phyloP scores from a whole-genome alignment of 78 protist genomes.

The Tieghemostelium lacteum region DNA sequence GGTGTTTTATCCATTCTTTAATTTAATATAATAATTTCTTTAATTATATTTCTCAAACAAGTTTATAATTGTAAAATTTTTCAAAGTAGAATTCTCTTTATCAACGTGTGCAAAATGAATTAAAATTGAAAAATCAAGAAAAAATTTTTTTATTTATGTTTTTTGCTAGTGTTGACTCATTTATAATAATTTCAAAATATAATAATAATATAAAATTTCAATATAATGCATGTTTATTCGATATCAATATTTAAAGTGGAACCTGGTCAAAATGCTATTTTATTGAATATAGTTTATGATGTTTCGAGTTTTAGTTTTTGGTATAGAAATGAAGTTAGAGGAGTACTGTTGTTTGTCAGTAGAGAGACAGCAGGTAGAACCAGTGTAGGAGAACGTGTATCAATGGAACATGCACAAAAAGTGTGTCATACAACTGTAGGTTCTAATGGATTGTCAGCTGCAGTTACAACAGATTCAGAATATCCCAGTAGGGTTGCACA shows the following conservation, averaged over 20 bases:
- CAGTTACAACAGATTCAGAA: constrained; percentile 69
- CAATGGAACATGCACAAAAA: constrained; percentile 48
- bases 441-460: constrained; percentile 39
- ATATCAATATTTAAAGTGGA: constrained; percentile 53
- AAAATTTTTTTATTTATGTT: too few species aligned
- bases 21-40: too few species aligned
- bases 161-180: too few species aligned
- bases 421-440: constrained; percentile 70
- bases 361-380: constrained; percentile 78
- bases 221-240: constrained; percentile 52
- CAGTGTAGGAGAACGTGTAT: constrained; percentile 34
- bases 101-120: too few species aligned
- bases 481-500: constrained; percentile 79
- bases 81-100: too few species aligned
- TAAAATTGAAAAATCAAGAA: too few species aligned
- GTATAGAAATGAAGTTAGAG: constrained; percentile 65
- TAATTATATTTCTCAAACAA: too few species aligned
- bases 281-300: constrained; percentile 65
- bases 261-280: constrained; percentile 47
- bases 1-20: too few species aligned
- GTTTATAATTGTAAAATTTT: too few species aligned
- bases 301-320: constrained; percentile 73
- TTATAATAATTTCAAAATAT: too few species aligned
- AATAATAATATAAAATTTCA: too few species aligned
- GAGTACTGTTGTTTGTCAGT: constrained; percentile 50